These are phyloP conservation scores for Colletotrichum sp. DNA, from an alignment of 2,329 filamentous ascomycete genomes.

Conservation along the genomic window DNA sequence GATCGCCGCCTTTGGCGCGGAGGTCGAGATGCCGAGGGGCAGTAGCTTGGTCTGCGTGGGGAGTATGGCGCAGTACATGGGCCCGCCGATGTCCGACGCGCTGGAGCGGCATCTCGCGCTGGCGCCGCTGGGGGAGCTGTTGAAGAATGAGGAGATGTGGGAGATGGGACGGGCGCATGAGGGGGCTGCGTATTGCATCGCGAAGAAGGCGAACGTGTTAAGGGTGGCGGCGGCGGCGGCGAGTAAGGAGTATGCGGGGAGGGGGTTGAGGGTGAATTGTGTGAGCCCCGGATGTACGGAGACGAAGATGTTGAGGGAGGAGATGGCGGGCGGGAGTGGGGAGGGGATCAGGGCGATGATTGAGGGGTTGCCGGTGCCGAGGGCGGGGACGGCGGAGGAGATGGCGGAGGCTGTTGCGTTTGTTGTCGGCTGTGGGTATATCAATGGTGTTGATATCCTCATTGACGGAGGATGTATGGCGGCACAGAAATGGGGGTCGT, in stretches of 20 bases:
- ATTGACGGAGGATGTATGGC: not conserved
- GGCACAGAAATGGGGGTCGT: not conserved
- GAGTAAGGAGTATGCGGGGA: not conserved
- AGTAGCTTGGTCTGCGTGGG: not conserved
- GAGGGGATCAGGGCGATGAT: not conserved
- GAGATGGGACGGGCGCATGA: not conserved
- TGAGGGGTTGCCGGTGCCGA: not conserved
- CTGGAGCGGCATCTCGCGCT: not conserved
- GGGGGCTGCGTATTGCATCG: not conserved
- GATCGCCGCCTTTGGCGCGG: not conserved
- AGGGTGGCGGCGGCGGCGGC: not conserved
- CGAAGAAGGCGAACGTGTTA: not conserved
- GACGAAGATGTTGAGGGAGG: conserved; percentile 3
- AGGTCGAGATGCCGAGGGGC: not conserved
- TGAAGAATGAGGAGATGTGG: not conserved
- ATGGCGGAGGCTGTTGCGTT: conserved; percentile 4
- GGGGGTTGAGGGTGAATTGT: not conserved
- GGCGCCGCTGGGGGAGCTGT: not conserved
- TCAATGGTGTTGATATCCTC: not conserved
- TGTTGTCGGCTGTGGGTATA: not conserved
- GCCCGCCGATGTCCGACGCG: not conserved
- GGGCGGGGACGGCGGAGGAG: not conserved
- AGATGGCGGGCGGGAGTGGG: not conserved
- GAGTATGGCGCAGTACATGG: not conserved
- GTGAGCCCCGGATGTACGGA: not conserved